phyloP scores from a whole-genome alignment of 352 stramenopile genomes.

The Phytophthora litchii region DNA sequence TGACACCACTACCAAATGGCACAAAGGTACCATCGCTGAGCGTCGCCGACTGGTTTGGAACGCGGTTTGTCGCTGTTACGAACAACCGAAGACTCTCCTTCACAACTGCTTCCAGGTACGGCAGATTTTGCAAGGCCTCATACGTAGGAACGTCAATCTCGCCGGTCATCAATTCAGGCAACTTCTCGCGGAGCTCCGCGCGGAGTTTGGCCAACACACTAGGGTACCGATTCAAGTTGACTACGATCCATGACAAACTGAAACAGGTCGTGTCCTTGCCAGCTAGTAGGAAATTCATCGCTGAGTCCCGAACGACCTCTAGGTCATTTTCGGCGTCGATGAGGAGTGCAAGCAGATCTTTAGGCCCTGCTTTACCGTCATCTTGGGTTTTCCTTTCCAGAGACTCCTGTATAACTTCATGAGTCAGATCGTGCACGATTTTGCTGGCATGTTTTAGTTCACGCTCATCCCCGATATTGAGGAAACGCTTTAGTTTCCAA shows the following conservation, averaged over 20 bases:
- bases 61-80: slow-evolving; percentile 24
- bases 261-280: slow-evolving; percentile 3
- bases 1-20: slow-evolving; percentile 33
- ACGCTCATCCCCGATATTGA: too few relatives aligned
- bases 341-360: too few relatives aligned
- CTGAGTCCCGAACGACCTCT: too few relatives aligned
- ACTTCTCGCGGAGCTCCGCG: slow-evolving; percentile 27
- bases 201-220: slow-evolving; percentile 37
- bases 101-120: slow-evolving; percentile 50
- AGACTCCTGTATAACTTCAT: too few relatives aligned
- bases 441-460: too few relatives aligned
- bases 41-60: too few relatives aligned
- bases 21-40: slow-evolving; percentile 45
- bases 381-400: too few relatives aligned
- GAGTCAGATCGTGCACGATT: too few relatives aligned
- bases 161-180: slow-evolving; percentile 29
- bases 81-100: slow-evolving; percentile 62
- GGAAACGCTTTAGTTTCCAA: too few relatives aligned
- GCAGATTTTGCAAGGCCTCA: slow-evolving; percentile 46
- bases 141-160: slow-evolving; percentile 3
- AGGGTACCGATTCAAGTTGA: slow-evolving; percentile 50
- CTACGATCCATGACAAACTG: slow-evolving; percentile 53
- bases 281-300: too few relatives aligned
- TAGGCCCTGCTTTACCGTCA: too few relatives aligned
- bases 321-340: too few relatives aligned